A percentile compares a stretch with the other conserved stretches of the same genome.
Conservation (phyloP, 164 flowering plant genomes). For the Vitis labrusca region DNA sequence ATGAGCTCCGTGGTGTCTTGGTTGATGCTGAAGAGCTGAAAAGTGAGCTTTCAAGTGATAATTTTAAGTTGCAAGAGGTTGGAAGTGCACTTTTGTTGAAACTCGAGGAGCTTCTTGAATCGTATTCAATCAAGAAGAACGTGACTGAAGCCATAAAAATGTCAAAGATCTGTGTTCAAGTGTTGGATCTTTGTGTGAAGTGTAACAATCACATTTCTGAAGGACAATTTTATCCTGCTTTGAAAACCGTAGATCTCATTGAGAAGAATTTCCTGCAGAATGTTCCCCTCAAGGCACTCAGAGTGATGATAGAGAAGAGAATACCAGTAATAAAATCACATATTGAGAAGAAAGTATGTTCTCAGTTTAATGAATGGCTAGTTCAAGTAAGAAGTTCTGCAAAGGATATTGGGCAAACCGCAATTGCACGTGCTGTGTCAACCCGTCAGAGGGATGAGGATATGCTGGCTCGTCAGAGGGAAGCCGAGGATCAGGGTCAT, state of each 20-base stretch:
- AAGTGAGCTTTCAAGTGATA: slow-evolving; percentile 67
- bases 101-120: slow-evolving; percentile 82
- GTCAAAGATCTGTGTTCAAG: slow-evolving; percentile 59
- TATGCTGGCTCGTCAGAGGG: slow-evolving; percentile 70
- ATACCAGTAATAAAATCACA: slow-evolving; percentile 68
- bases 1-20: slow-evolving; percentile 90
- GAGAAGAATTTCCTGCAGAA: slow-evolving; percentile 57
- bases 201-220: slow-evolving; percentile 72
- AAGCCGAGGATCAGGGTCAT: slow-evolving; percentile 74
- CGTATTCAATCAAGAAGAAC: slow-evolving; percentile 70
- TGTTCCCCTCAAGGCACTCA: slow-evolving; percentile 57
- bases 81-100: slow-evolving; percentile 65
- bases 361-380: slow-evolving; percentile 87
- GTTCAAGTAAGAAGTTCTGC: slow-evolving; percentile 77
- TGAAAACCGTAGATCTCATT: slow-evolving; percentile 74
- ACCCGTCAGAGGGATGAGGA: slow-evolving; percentile 85
- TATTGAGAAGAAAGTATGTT: slow-evolving; percentile 68
- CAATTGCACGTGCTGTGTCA: slow-evolving; percentile 78
- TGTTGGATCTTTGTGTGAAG: slow-evolving; percentile 69
- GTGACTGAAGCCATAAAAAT: slow-evolving; percentile 71
- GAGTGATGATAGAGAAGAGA: slow-evolving; percentile 51
- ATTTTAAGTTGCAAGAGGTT: slow-evolving; percentile 74
- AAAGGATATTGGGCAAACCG: slow-evolving; percentile 79
- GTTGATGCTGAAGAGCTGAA: slow-evolving; percentile 95
- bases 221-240: slow-evolving; percentile 78